Percentiles rank a stretch among this genome's conserved stretches.
These are phyloP conservation scores for Suhomyces chickasaworum DNA, from an alignment of 1,139 yeast genomes.

Conservation along the genomic window DNA sequence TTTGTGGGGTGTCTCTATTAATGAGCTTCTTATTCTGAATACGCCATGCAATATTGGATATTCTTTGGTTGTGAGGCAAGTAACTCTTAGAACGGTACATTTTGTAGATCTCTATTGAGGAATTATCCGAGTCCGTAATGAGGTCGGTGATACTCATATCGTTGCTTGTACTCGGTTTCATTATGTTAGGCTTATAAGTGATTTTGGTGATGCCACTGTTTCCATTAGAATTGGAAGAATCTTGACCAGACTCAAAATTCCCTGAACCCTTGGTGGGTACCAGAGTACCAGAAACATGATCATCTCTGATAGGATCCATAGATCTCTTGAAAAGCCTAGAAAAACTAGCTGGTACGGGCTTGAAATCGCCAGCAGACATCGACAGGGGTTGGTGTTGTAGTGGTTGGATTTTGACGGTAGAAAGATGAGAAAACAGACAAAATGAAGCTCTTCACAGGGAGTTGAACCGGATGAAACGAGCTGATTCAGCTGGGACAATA, in stretches of 20 bases:
- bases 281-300: neutral
- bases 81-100: slow-evolving; percentile 48
- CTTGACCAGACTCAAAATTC: neutral
- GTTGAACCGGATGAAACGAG: neutral
- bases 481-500: neutral
- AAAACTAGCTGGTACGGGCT: slow-evolving; percentile 1
- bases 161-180: slow-evolving; percentile 8
- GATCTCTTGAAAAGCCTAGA: neutral
- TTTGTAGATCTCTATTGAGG: slow-evolving; percentile 38
- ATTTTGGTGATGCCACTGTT: slow-evolving; percentile 11
- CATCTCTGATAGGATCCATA: neutral
- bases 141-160: slow-evolving; percentile 21
- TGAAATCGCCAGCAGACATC: slow-evolving; percentile 4
- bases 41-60: slow-evolving; percentile 51
- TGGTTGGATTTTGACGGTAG: neutral
- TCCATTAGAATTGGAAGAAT: neutral
- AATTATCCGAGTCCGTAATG: slow-evolving; percentile 34
- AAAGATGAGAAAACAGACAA: neutral
- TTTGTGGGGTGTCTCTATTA: slow-evolving; percentile 3
- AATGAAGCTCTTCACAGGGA: neutral
- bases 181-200: slow-evolving; percentile 17
- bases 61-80: slow-evolving; percentile 47
- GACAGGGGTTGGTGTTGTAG: neutral
- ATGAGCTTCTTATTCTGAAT: slow-evolving; percentile 42
- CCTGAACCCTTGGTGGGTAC: neutral